Percentiles rank a stretch among this genome's conserved stretches.
phyloP scores from a whole-genome alignment of 1,284 basidiomycete genomes.

The Hymenochaete sp. region DNA sequence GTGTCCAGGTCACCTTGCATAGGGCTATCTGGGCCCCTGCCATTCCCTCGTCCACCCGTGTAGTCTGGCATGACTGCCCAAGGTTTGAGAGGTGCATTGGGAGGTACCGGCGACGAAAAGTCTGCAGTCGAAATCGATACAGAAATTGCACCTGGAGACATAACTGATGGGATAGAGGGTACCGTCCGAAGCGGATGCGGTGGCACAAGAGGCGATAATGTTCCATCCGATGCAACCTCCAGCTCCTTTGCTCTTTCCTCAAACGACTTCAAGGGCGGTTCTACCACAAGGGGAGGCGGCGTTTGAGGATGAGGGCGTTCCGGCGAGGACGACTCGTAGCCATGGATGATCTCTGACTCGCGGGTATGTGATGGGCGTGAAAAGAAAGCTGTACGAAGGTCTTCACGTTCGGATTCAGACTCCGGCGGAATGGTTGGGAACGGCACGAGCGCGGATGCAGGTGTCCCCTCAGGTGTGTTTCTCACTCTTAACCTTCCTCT shows the following conservation, averaged over 20 bases:
- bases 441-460: too few species aligned
- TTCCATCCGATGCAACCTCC: too few species aligned
- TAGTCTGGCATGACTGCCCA: neutral
- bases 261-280: too few species aligned
- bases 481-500: conserved; percentile 10
- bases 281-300: too few species aligned
- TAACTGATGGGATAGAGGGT: conserved; percentile 8
- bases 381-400: too few species aligned
- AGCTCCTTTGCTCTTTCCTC: too few species aligned
- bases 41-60: conserved; percentile 2
- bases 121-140: conserved; percentile 12
- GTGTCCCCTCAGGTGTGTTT: conserved; percentile 11
- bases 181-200: conserved; percentile 8
- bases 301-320: neutral
- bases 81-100: conserved; percentile 11
- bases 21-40: neutral
- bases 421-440: conserved; percentile 1
- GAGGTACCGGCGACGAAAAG: conserved; percentile 11
- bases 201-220: too few species aligned
- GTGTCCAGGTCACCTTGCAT: neutral
- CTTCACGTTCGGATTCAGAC: neutral
- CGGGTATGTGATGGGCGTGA: too few species aligned
- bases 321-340: too few species aligned
- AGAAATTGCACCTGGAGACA: conserved; percentile 11
- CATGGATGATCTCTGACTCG: too few species aligned